Evolutionary conservation across 2,329 filamentous ascomycete genomes (phyloP).

Genomic region (Fusarium proliferatum): DNA sequence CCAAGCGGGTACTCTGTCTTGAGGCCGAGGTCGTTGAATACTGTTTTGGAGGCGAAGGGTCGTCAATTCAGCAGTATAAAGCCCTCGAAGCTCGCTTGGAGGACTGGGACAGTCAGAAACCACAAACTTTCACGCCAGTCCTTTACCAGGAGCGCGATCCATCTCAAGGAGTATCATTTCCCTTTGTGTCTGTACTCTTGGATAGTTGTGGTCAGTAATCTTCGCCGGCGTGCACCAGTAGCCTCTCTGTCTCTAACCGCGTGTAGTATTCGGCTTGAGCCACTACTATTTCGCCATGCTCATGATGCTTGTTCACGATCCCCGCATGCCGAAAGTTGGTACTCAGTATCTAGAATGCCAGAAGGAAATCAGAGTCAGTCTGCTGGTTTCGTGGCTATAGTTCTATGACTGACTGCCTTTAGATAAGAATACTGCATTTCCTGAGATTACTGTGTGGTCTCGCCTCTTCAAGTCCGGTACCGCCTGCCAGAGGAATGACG

Average conservation of each 20-base stretch:
- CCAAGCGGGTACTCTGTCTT: background rate
- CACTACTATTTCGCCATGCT: background rate
- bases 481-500: background rate
- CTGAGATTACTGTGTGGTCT: background rate
- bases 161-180: background rate
- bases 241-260: background rate
- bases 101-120: background rate
- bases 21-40: background rate
- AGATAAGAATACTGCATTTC: background rate
- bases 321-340: background rate
- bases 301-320: background rate
- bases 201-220: background rate
- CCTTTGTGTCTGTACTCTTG: background rate
- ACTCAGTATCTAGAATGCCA: background rate
- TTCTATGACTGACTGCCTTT: background rate
- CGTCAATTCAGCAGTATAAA: background rate
- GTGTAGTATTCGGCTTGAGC: background rate
- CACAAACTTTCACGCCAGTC: background rate
- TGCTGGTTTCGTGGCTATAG: rapidly evolving
- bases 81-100: background rate
- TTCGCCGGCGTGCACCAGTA: rapidly evolving
- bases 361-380: background rate
- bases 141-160: background rate
- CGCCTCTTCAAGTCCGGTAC: background rate
- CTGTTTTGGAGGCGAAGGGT: background rate